Evolutionary conservation across 163 green algal genomes (phyloP).

Genomic region (Scenedesmus sp.): DNA sequence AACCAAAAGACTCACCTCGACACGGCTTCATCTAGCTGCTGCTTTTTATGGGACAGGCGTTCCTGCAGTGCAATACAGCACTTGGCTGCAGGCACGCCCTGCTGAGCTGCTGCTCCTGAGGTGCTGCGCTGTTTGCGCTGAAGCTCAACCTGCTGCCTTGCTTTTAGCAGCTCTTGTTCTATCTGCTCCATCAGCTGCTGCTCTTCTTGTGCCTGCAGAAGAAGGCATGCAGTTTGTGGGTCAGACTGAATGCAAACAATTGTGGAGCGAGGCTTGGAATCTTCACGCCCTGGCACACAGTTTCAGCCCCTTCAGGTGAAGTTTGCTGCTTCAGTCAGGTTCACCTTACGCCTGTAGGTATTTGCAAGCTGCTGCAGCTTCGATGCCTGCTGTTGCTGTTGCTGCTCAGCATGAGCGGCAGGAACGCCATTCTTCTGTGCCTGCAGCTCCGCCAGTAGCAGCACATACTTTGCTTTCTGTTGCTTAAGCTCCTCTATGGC

Average conservation of each 20-base stretch:
- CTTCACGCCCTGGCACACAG: neutral
- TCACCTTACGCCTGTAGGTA: neutral
- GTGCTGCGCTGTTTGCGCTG: neutral
- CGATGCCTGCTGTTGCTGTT: neutral
- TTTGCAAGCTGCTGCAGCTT: neutral
- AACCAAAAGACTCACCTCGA: slow-evolving; percentile 16
- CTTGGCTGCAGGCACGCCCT: slow-evolving; percentile 42
- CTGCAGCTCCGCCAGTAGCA: neutral
- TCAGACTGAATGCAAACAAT: neutral
- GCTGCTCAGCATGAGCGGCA: neutral
- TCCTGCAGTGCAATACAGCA: slow-evolving; percentile 28
- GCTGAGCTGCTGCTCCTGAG: slow-evolving; percentile 18
- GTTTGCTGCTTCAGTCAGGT: neutral
- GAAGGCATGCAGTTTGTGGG: neutral
- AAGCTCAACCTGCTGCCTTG: neutral
- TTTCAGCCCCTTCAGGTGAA: neutral
- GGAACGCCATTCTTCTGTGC: neutral
- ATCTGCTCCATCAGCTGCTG: slow-evolving; percentile 18
- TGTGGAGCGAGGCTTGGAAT: neutral
- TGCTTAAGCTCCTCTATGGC: neutral
- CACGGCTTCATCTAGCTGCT: slow-evolving; percentile 15
- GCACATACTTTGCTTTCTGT: neutral
- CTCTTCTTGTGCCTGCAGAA: slow-evolving; percentile 19
- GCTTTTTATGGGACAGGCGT: slow-evolving; percentile 39
- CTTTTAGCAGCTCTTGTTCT: slow-evolving; percentile 25